Base-by-base conservation (phyloP, 2,329 filamentous ascomycete genomes). In the Trichoderma asperellum region DNA sequence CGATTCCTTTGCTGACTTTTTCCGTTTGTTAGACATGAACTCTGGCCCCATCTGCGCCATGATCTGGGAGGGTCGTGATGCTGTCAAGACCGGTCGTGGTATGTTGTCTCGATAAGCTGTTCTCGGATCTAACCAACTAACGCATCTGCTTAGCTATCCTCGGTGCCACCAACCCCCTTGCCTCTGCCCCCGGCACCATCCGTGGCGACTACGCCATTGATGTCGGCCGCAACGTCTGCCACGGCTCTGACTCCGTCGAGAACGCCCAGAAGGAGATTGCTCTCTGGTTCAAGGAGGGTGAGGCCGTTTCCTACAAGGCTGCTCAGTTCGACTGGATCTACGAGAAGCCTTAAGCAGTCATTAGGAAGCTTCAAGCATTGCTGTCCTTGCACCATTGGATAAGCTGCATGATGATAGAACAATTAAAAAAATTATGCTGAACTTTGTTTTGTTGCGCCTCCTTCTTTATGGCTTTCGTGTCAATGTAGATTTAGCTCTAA, bases 191-290 rank as follows among this genome's bases (percentile, higher is more conserved):
- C 74, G 96, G 96, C 82, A 99, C 96, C 87, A 99, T 99, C 89
- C 95, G 96, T 86, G 95, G 94, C 84, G 92, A 95, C 87, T 94
- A 83, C 83, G 92, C 92, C 83, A 92, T 95, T 77, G 89, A 84
- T 71, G 81, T 83, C 81, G 96, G 96, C 86, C 93, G 95, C 84
- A 99, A 99, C 88, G 94, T 98, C 86, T 98, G 95, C 92, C 96
- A 99, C 91, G 96, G 96, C 82, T 97, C 94, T 84, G 96, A 99
- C 89, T 90, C 88, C 82, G 95, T 99, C 84, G 96, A 99, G 90
- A 97, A 89, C 87, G 96, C 96, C 85, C 89, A 98, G 92, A 97
- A 98, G 92, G 96, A 99, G 89, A 99, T 99, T 82, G 91, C 91
- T 79, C 91, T 98, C 81, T 99, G 96, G 96, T 99, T 99, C 92